Evolutionary conservation across 2,329 filamentous ascomycete genomes (phyloP), one percentile per base, ranked within the genome.

Genomic region (Byssochlamys sp.): DNA sequence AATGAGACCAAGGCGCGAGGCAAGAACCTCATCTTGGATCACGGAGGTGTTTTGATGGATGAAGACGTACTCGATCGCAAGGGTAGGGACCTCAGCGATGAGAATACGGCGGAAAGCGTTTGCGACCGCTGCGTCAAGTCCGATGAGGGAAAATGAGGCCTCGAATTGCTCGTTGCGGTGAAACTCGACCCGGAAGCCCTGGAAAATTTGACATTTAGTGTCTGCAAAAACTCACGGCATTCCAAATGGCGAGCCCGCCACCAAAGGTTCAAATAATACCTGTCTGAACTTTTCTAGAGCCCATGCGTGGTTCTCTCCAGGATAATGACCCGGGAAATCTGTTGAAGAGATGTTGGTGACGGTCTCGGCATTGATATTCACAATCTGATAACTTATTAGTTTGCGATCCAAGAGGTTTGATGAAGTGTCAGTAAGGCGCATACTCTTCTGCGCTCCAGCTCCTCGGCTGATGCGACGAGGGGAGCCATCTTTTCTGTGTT

Each of bases 51-150:
- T 99, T 80, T 96, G 95, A 71, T 90, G 84, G 62, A 97, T 86
- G 77, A 88, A 99, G 71, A 95, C 90, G 61, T 85, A 87, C 79
- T 99, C 94, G 68, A 99, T 91, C 64, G 95, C 94, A 52, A 99
- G 82, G 1, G 91, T 94, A 19, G 92, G 91, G 55, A 99, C 89
- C 78, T 99, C 95, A 65, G 92, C 84, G 73, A 99, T 88, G 67
- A 97, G 82, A 67, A 97, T 97, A 67, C 94, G 90, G 60, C 94
- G 91, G 80, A 97, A 96, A 69, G 95, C 94, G 73, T 99, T 99
- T 69, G 94, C 90, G 71, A 99, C 85, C 56, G 90, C 87, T 68
- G 94, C 91, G 72, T 99, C 94, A 66, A 96, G 78, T 65, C 92
- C 91, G 66, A 96, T 82, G 62, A 99, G 84, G 33, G 91, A 96